Evolutionary conservation across 2,329 filamentous ascomycete species (phyloP), one percentile per base, ranked within the genome.

Genomic region (Scedosporium boydii): DNA sequence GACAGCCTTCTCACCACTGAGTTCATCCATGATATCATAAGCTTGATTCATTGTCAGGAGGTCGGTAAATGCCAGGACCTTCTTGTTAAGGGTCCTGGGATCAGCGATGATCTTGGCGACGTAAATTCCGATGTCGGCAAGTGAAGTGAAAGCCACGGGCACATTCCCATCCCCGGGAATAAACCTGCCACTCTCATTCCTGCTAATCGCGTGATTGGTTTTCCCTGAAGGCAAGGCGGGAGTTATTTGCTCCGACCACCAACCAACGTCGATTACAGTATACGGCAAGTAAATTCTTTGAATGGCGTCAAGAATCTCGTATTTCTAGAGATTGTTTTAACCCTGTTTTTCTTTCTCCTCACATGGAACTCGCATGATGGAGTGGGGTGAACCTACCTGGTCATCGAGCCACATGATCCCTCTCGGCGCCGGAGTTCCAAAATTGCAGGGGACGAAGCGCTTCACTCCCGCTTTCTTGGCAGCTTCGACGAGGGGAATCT

Each of bases 181-280:
- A 6, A 14, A 1, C 6, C 18, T 14, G 23, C 7, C 12, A 27
- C 18, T 12, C 23, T 14, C 23, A 26, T 23, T 55, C 51, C 29
- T 1, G 18, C 27, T 23, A 27, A 55, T 7, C 44, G 71, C 70
- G 41, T 74, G 69, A n/a, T 57, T 42, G n/a, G 74, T 70, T 6
- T 65, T 68, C 0, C 70, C 71, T 6, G 72, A 74, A 3, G 70
- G 67, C 0, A 73, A 60, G 23, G 58, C 23, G 0, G 70, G 71
- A 3, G 69, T 34, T 21, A 73, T 71, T 34, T 80, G 66, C 66
- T 84, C 80, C 67, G 82, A 80, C 83, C 83, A 86, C 73, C 75
- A 83, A 18, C 82, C 83, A 14, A 84, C 77, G 64, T 86, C 82
- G 59, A 85, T 78, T 67, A 82, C 72, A 6, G 83, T 85, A 70